A percentile compares a stretch with the other conserved stretches of the same genome.
Evolutionary conservation across 352 stramenopile genomes (phyloP).

Genomic region (Peronospora tabacina): DNA sequence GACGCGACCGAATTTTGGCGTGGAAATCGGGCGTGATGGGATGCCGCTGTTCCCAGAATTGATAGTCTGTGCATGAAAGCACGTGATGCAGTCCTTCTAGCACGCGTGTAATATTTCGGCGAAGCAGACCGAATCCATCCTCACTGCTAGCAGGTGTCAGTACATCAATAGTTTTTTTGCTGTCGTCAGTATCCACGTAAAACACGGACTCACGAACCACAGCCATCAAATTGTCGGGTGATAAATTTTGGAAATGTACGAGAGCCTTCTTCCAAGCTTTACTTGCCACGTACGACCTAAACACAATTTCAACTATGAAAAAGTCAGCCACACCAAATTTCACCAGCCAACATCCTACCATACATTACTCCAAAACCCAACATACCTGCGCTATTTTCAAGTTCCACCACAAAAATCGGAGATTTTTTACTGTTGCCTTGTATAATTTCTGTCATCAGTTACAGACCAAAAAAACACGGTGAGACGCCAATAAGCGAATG

Average conservation of each 20-base stretch:
- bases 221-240: constrained; percentile 36
- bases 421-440: constrained; percentile 73
- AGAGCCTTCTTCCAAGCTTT: constrained; percentile 83
- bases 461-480: constrained; percentile 1
- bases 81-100: constrained; percentile 66
- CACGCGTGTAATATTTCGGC: constrained; percentile 59
- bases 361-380: not conserved
- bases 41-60: constrained; percentile 82
- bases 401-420: constrained; percentile 67
- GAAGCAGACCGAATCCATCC: constrained; percentile 75
- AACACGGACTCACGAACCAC: constrained; percentile 26
- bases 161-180: constrained; percentile 26
- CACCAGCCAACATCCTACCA: not conserved
- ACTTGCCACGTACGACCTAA: constrained; percentile 65
- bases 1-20: constrained; percentile 43
- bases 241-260: constrained; percentile 57
- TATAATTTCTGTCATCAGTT: constrained; percentile 42
- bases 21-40: constrained; percentile 50
- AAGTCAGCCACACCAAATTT: constrained; percentile 4
- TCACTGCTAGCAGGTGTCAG: constrained; percentile 49
- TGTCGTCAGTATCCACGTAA: constrained; percentile 14
- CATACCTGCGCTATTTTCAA: constrained; percentile 48
- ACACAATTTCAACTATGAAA: constrained; percentile 45
- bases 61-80: constrained; percentile 58
- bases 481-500: not conserved